phyloP scores from a whole-genome alignment of 768 basidiomycete genomes.

The Suillus weaverae region DNA sequence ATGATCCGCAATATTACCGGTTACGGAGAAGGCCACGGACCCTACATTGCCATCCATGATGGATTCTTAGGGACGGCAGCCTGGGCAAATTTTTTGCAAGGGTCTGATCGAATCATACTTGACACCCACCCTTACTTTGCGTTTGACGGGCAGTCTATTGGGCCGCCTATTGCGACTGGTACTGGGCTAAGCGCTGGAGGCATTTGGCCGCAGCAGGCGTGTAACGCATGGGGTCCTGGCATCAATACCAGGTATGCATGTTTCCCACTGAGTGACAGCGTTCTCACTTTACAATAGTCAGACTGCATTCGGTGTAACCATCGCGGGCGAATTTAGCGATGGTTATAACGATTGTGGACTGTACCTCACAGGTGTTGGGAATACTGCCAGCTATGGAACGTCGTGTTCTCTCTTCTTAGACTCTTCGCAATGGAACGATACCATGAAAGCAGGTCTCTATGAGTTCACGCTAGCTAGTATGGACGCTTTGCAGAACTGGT shows the following conservation, averaged over 20 bases:
- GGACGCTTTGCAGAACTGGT: conserved; percentile 69
- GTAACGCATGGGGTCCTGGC: conserved; percentile 55
- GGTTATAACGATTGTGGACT: conserved; percentile 68
- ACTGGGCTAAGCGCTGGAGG: conserved; percentile 39
- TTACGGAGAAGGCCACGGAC: conserved; percentile 60
- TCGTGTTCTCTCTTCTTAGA: conserved; percentile 47
- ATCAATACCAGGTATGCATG: conserved; percentile 49
- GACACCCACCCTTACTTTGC: conserved; percentile 74
- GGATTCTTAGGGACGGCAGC: conserved; percentile 48
- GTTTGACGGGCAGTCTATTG: conserved; percentile 44
- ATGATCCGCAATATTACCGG: conserved; percentile 76
- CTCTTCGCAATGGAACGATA: conserved; percentile 51
- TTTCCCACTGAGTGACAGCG: conserved; percentile 8
- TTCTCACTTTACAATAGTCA: conserved; percentile 32
- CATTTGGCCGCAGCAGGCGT: conserved; percentile 51
- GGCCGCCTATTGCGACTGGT: conserved; percentile 34
- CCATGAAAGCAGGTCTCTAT: conserved; percentile 51
- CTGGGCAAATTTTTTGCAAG: conserved; percentile 54
- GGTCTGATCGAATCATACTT: conserved; percentile 59
- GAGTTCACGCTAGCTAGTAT: conserved; percentile 56
- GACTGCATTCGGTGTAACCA: conserved; percentile 63
- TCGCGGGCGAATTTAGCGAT: conserved; percentile 76
- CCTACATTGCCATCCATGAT: conserved; percentile 62
- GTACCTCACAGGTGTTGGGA: conserved; percentile 39
- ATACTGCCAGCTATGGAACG: conserved; percentile 26